Base-by-base conservation (phyloP, 2,329 filamentous ascomycete genomes). In the Neonectria neomacrospora region DNA sequence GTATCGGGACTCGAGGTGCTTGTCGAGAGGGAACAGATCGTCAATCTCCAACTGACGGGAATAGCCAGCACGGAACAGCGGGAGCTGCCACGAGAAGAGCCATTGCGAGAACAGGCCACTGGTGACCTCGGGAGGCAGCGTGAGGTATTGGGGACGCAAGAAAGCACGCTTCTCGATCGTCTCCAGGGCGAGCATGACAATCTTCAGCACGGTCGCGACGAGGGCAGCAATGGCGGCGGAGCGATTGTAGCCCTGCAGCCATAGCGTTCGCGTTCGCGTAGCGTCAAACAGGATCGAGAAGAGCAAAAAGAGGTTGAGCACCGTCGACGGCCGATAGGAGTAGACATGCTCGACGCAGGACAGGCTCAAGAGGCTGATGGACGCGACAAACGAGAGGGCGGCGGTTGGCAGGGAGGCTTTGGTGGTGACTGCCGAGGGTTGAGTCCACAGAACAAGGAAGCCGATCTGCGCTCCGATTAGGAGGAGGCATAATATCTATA, bases 281-380 rank as follows among this genome's bases (percentile, higher is more conserved):
- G 61, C 58, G 8, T 70, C 68, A 11, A 70, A 67, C 1, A 70
- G 56, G 7, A 42, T 41, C 0, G 68, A 56, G 8, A 70, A 58
- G 2, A 68, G 59, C 1, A 70, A 23, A 11, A 65, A 70, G 5
- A 69, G 45, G 5, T 57, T 67, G 2, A 70, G 60, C 1, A 70
- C 48, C 2, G 68, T 70, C 0, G 68, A 70, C 1, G 68, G 68
- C 2, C 68, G 63, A 28, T 67, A 65, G 0, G 68, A 68, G 11
- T 67, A 65, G 51, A 67, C 53, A 20, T 70, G 68, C n/a, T 70
- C 68, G 2, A 70, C 16, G 5, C 61, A 70, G 2, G 68, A 70
- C 10, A 69, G 37, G 8, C 37, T 9, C 37, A 41, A 20, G n/a
- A 41, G 37, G 9, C 16, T 41, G 18, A 41, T 41, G n/a, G 37